These are phyloP conservation scores for Aphanomyces euteiches DNA, from an alignment of 352 stramenopile genomes.

Conservation along the genomic window DNA sequence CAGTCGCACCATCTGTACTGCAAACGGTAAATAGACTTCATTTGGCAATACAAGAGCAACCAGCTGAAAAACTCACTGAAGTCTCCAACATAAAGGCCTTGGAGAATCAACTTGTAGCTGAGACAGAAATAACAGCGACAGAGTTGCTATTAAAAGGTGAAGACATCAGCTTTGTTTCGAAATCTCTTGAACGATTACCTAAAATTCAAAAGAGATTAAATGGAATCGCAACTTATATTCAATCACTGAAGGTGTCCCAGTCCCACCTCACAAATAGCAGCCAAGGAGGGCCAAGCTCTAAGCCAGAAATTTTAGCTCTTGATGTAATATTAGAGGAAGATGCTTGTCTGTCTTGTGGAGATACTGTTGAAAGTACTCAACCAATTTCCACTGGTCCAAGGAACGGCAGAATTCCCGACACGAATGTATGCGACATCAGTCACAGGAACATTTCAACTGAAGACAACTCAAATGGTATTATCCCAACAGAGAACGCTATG, in stretches of 20 bases:
- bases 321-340: neutral
- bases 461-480: no score
- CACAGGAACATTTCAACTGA: no score
- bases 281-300: no score
- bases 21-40: conserved; percentile 16
- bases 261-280: no score
- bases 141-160: neutral
- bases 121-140: neutral
- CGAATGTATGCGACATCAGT: no score
- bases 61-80: conserved; percentile 21
- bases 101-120: neutral
- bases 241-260: neutral
- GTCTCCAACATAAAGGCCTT: neutral
- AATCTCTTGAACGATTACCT: neutral
- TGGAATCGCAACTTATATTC: neutral
- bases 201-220: neutral
- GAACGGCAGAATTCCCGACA: no score
- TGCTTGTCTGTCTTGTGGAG: no score
- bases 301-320: neutral
- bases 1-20: conserved; percentile 15
- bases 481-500: no score
- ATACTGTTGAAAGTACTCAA: no score
- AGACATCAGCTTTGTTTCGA: neutral
- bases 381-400: no score
- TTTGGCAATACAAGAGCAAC: conserved; percentile 15